These are phyloP conservation scores for Pseudogymnoascus sp. DNA, from an alignment of 2,329 filamentous ascomycete species.

Conservation along the genomic window DNA sequence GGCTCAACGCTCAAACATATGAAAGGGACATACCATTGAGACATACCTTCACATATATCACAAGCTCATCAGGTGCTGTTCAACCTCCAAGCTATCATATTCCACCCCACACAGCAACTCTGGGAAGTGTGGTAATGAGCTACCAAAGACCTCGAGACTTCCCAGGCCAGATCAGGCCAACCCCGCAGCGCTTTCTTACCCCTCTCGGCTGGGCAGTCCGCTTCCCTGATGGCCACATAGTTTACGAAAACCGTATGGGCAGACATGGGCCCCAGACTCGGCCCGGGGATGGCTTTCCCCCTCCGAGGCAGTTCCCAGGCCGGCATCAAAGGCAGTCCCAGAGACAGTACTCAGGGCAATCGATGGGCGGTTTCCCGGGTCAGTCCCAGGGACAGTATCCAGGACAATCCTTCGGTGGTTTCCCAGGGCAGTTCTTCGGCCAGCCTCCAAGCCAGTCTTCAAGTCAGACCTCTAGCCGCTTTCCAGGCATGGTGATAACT, in stretches of 20 bases:
- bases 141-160: background rate
- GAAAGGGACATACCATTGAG: background rate
- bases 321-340: background rate
- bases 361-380: background rate
- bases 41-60: background rate
- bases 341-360: background rate
- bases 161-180: background rate
- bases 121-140: background rate
- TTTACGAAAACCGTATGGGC: background rate
- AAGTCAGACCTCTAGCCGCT: background rate
- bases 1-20: background rate
- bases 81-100: background rate
- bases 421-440: background rate
- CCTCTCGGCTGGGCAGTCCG: constrained; percentile 5
- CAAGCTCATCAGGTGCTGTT: background rate
- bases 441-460: background rate
- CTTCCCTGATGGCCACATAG: background rate
- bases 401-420: background rate
- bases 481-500: background rate
- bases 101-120: background rate
- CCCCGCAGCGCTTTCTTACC: background rate
- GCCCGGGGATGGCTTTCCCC: background rate
- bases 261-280: background rate
- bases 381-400: background rate
- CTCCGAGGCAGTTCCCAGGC: background rate